Evolutionary conservation across 2,329 filamentous ascomycete species (phyloP).

Genomic region (Nigrospora osmanthi): DNA sequence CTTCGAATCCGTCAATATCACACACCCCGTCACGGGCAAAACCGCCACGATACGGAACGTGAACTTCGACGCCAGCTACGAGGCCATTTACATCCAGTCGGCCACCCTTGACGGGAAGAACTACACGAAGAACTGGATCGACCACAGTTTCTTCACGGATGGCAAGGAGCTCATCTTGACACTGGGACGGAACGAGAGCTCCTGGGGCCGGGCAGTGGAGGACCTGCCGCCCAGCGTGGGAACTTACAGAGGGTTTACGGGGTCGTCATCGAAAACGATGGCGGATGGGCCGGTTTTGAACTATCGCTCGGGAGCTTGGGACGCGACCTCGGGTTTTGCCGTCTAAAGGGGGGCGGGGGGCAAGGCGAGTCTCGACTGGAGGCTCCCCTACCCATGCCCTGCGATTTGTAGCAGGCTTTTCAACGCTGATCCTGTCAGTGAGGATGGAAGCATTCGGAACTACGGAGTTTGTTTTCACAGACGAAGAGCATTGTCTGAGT

Average conservation of each 20-base stretch:
- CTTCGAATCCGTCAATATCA: constrained; percentile 53
- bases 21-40: constrained; percentile 48
- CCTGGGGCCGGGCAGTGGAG: constrained; percentile 51
- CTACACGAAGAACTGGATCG: constrained; percentile 60
- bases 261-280: not conserved
- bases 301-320: not conserved
- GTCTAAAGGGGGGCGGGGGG: too few relatives aligned
- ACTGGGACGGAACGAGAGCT: constrained; percentile 52
- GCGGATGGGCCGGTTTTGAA: not conserved
- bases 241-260: constrained; percentile 24
- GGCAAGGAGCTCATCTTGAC: constrained; percentile 57
- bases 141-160: constrained; percentile 59
- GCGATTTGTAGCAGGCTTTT: too few relatives aligned
- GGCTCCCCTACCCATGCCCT: too few relatives aligned
- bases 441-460: too few relatives aligned
- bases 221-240: constrained; percentile 56
- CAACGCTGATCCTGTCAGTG: too few relatives aligned
- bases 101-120: constrained; percentile 52
- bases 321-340: not conserved
- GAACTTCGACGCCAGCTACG: constrained; percentile 53
- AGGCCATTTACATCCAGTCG: constrained; percentile 56
- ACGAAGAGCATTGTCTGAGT: too few relatives aligned
- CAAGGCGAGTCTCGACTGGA: too few relatives aligned
- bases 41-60: constrained; percentile 51
- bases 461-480: too few relatives aligned